These are phyloP conservation scores for Flaveria robusta DNA, from an alignment of 129 eudicot species.

Conservation along the genomic window DNA sequence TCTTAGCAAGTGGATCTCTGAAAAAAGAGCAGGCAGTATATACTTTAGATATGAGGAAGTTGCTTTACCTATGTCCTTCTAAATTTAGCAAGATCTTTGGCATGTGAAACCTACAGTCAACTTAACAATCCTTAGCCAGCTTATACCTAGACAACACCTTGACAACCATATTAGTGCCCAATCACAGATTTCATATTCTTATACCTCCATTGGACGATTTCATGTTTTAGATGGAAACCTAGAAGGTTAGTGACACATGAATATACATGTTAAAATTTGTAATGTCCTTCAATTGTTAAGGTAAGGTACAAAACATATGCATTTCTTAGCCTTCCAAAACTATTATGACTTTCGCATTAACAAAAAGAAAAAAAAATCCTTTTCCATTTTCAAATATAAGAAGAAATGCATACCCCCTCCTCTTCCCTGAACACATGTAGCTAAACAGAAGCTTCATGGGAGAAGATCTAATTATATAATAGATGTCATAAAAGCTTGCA, in stretches of 20 bases:
- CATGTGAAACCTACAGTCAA: slow-evolving; percentile 6
- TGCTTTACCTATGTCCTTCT: neutral
- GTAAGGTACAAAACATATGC: slow-evolving; percentile 6
- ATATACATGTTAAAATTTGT: neutral
- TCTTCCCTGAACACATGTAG: neutral
- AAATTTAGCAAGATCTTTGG: slow-evolving; percentile 11
- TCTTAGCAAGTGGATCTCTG: slow-evolving; percentile 16
- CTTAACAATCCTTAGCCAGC: neutral
- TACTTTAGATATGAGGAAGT: slow-evolving; percentile 9
- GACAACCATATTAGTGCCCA: neutral
- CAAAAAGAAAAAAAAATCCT: neutral
- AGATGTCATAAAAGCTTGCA: neutral
- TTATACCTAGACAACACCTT: neutral
- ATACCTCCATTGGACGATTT: neutral
- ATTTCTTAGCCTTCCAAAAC: slow-evolving; percentile 18
- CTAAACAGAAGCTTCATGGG: neutral
- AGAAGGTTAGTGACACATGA: neutral
- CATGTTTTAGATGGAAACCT: neutral
- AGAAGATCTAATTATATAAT: neutral
- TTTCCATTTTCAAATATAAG: neutral
- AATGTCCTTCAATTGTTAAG: slow-evolving; percentile 22
- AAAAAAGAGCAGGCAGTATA: slow-evolving; percentile 11
- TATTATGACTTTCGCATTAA: neutral
- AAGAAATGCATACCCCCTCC: neutral
- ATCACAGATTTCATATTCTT: neutral